Conservation (phyloP, 139 green algal genomes). For the Mesostigma viride region DNA sequence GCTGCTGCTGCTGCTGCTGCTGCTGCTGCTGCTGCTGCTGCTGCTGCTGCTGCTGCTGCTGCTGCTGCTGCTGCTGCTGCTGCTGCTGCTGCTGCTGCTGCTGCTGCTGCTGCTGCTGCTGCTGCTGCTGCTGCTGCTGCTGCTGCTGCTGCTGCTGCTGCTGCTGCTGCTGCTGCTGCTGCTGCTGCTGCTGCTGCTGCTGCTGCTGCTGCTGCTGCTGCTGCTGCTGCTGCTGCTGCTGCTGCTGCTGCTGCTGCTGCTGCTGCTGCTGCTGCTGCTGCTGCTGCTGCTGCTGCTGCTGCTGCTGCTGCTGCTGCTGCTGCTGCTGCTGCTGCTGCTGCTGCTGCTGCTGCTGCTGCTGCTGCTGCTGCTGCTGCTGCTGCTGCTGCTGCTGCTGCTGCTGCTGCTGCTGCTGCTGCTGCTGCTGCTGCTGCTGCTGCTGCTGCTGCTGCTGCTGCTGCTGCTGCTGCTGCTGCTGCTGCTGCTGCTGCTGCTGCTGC, state of each 20-base stretch:
- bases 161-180: background rate
- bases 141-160: background rate
- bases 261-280: background rate
- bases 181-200: background rate
- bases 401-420: background rate
- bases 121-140: background rate
- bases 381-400: background rate
- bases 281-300: background rate
- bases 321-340: background rate
- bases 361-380: background rate
- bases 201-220: background rate
- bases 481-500: background rate
- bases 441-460: background rate
- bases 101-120: background rate
- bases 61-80: background rate
- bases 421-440: background rate
- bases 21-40: background rate
- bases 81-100: background rate
- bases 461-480: background rate
- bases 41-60: background rate
- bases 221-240: background rate
- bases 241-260: background rate
- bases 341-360: background rate
- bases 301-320: background rate
- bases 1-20: background rate